Base-by-base conservation (phyloP, 495 filamentous ascomycete genomes). In the Penicillium longicatenatum region DNA sequence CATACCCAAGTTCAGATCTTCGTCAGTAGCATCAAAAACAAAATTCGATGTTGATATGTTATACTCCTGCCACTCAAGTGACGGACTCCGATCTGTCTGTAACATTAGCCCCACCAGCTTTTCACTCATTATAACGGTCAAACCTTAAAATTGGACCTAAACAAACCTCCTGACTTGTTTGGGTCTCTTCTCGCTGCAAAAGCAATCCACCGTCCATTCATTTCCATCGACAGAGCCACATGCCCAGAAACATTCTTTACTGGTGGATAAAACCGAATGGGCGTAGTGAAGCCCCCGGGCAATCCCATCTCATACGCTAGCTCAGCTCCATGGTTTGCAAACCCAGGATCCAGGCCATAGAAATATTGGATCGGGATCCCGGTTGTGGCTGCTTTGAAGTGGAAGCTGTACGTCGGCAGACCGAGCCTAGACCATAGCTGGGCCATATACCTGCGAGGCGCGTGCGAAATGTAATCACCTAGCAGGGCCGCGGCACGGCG, bases 171-270 rank as follows among this genome's bases (percentile, higher is more conserved):
- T 14, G 31, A 17, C 24, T 49, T 14, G 17, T 49, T 49, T 17
- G 46, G 46, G 17, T 49, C 24, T 11, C 46, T 31, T 16, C 46
- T 49, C 11, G 24, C 14, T 4, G 12, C 46, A 30, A 49, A 49
- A 4, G 46, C 46, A 30, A 49, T 49, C 46, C 46, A 49, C n/a
- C 46, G 46, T 49, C 46, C 24, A 49, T 49, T 49, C 46, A 49
- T 49, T 30, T 49, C 46, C 24, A 29, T 29, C 24, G 46, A 49
- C 46, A 49, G 26, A 19, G 46, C 46, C 24, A 49, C 46, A 30
- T 49, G 46, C 21, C 46, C 46, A 49, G 46, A 49, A 31, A 49
- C 46, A 49, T 49, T 49, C 11, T 49, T 49, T 14, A 49, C 46
- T 14, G 46, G 46, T 30, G 46, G 46, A 31, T 49, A 49, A n/a